Base-by-base conservation (phyloP, 495 filamentous ascomycete genomes). In the Talaromyces ruber region DNA sequence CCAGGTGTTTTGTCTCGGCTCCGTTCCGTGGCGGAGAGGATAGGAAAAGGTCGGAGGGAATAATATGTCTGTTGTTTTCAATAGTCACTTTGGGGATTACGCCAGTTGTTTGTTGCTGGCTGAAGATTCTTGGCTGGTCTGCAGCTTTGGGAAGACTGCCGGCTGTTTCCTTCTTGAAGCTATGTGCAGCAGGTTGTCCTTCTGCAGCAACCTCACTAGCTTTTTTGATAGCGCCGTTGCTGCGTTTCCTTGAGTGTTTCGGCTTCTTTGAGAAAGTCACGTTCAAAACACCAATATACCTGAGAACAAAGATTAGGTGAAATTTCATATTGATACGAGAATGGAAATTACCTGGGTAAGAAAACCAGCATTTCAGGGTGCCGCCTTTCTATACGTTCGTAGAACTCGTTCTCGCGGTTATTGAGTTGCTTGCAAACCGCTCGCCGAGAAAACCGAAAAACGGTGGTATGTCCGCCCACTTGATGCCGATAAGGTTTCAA, bases 391-490 rank as follows among this genome's bases (percentile, higher is more conserved):
- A 98, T 88, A 59, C 87, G 94, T 72, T 98, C 94, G 71, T 98
- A 98, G 68, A 98, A 98, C 73, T 96, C 90, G 75, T 98, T 98
- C 68, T 98, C 94, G 66, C 91, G 80, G 68, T 96, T 98, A 72
- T 94, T 98, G 64, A 98, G 82, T 76, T 96, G 91, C 72, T 98
- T 98, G 80, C 95, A 98, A 18, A 98, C 93, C 59, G 94, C 94
- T 64, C 92, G 86, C 52, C 89, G 84, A 22, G 94, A 98, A 66
- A 98, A 98, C 28, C 94, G 88, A 78, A 96, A 98, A 24, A 98
- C 84, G 0, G 92, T 97, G 1, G 90, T 96, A 74, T 98, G 94
- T 1, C 94, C 94, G 21, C 94, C 94, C 60, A 98, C 94, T 71
- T 98, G 94, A 72, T 98, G 94, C 51, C 90, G 89, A 72, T 97